These are phyloP conservation scores for Phytophthora constricta DNA, from an alignment of 352 stramenopile genomes.

Conservation along the genomic window DNA sequence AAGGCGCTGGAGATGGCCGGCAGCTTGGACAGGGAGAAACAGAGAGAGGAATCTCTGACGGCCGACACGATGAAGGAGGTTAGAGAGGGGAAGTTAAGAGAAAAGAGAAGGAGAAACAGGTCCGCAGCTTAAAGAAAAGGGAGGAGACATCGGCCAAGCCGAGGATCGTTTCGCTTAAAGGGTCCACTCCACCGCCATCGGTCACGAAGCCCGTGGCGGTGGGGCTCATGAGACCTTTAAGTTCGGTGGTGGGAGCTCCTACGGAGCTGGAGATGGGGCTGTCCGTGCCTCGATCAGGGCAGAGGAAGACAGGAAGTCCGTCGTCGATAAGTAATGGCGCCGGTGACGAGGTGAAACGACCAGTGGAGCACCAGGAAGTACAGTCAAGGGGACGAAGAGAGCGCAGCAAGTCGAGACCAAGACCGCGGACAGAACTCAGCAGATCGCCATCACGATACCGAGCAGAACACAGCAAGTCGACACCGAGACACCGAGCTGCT, in stretches of 20 bases:
- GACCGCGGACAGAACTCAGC: conserved; percentile 2
- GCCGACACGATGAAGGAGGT: conserved; percentile 19
- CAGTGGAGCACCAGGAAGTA: neutral
- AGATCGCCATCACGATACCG: conserved; percentile 1
- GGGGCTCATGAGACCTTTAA: neutral
- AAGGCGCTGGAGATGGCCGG: conserved; percentile 17
- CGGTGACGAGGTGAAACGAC: neutral
- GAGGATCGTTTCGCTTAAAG: conserved; percentile 12
- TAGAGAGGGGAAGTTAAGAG: conserved; percentile 3
- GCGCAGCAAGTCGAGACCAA: neutral
- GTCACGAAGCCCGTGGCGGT: conserved; percentile 4
- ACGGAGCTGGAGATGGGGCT: conserved; percentile 5
- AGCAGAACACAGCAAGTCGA: neutral
- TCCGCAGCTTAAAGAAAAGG: neutral
- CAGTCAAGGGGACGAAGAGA: conserved; percentile 13
- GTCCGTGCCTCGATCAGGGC: conserved; percentile 6
- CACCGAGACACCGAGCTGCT: conserved; percentile 7
- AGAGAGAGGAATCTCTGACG: conserved; percentile 17
- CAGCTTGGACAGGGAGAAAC: neutral
- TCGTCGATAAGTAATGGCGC: neutral
- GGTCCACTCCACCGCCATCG: conserved; percentile 1
- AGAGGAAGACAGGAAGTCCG: conserved; percentile 8
- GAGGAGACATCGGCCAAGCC: neutral
- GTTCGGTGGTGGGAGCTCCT: neutral
- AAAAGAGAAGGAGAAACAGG: conserved; percentile 3